A percentile compares a stretch with the other conserved stretches of the same genome.
phyloP scores from a whole-genome alignment of 1,139 yeast genomes.

The Hyphopichia wangnamkhiaoensis region DNA sequence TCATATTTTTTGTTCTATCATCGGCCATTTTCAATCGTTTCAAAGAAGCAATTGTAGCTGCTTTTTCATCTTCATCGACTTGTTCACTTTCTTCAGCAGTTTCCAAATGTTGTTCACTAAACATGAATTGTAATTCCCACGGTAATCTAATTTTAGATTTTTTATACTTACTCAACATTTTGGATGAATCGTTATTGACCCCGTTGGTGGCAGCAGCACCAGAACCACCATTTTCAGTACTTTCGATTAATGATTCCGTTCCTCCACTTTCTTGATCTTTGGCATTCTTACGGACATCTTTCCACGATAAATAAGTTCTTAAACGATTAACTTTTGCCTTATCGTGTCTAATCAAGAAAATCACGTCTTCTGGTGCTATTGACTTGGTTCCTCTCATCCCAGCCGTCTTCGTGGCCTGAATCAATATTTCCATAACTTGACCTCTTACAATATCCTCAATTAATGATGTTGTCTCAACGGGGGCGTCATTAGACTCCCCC shows the following conservation, averaged over 20 bases:
- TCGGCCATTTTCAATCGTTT: constrained; percentile 91
- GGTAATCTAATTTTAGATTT: constrained; percentile 84
- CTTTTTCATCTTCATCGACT: constrained; percentile 84
- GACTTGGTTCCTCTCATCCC: constrained; percentile 79
- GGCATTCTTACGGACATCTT: constrained; percentile 95
- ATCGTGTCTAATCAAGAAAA: constrained; percentile 89
- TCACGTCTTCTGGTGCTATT: constrained; percentile 89
- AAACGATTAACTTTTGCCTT: constrained; percentile 91
- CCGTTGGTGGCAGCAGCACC: constrained; percentile 31
- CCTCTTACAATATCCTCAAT: constrained; percentile 95
- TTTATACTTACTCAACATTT: constrained; percentile 63
- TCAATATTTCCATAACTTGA: constrained; percentile 86
- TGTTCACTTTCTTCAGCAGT: constrained; percentile 79
- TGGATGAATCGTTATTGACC: constrained; percentile 49
- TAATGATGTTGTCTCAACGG: constrained; percentile 83
- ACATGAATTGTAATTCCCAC: constrained; percentile 96
- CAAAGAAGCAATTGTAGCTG: constrained; percentile 85
- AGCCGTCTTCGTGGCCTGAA: constrained; percentile 80
- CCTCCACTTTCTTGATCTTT: constrained; percentile 92
- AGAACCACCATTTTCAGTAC: constrained; percentile 39
- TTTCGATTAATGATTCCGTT: constrained; percentile 52
- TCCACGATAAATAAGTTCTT: constrained; percentile 92
- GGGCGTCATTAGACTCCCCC: constrained; percentile 95
- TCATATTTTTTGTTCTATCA: constrained; percentile 90
- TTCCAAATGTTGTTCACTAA: constrained; percentile 82